Percentiles rank a stretch among this genome's conserved stretches.
These are phyloP conservation scores for Lachancea mirantina DNA, from an alignment of 805 yeast species.

Conservation along the genomic window DNA sequence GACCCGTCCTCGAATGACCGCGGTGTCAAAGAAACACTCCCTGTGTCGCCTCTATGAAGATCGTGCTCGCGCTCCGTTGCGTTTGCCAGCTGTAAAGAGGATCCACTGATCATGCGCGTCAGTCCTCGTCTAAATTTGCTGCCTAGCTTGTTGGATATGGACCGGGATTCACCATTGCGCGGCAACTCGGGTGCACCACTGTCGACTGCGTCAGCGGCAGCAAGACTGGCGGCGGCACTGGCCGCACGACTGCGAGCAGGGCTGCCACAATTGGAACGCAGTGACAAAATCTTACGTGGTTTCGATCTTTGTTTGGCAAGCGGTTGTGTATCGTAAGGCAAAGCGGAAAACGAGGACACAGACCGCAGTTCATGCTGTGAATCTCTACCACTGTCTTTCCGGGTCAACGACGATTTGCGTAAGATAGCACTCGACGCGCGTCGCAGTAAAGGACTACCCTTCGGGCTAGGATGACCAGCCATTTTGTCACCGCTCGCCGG, in stretches of 20 bases:
- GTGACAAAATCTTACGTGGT: too few relatives aligned
- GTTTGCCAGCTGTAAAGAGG: too few relatives aligned
- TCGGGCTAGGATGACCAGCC: slow-evolving; percentile 6
- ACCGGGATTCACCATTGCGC: too few relatives aligned
- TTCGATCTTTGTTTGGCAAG: background rate
- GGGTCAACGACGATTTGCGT: slow-evolving; percentile 21
- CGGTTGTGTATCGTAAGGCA: slow-evolving; percentile 3
- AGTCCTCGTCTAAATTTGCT: slow-evolving; percentile 24
- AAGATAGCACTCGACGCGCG: slow-evolving; percentile 29
- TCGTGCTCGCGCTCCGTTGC: too few relatives aligned
- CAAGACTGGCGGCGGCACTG: too few relatives aligned
- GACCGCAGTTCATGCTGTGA: slow-evolving; percentile 5
- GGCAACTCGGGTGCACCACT: too few relatives aligned
- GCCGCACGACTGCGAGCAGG: too few relatives aligned
- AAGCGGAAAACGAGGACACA: slow-evolving; percentile 6
- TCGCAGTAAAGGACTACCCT: slow-evolving; percentile 23
- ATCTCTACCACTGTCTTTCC: background rate
- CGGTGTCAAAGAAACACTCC: slow-evolving; percentile 1
- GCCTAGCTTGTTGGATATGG: too few relatives aligned
- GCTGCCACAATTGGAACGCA: too few relatives aligned
- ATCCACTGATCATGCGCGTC: slow-evolving; percentile 22
- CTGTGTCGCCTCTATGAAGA: too few relatives aligned
- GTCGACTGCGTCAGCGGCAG: too few relatives aligned
- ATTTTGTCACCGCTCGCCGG: slow-evolving; percentile 5
- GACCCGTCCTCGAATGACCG: too few relatives aligned